These are phyloP conservation scores for Sporobolomyces roseus DNA, from an alignment of 768 basidiomycete species.

Conservation along the genomic window DNA sequence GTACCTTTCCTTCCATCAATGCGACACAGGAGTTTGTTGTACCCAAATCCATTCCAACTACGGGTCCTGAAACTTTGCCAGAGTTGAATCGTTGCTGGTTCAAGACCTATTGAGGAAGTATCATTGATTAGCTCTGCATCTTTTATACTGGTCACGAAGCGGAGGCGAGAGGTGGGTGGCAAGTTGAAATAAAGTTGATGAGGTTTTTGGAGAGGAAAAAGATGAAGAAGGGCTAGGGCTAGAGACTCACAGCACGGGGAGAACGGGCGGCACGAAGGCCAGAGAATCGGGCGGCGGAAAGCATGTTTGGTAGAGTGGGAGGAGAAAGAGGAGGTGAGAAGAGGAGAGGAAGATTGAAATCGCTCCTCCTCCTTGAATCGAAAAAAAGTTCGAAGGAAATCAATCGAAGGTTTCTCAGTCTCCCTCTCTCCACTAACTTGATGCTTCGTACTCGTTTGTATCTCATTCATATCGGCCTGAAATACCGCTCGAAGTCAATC, in stretches of 20 bases:
- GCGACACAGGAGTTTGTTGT: constrained; percentile 43
- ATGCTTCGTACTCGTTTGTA: no score
- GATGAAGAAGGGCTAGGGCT: background rate
- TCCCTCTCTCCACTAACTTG: background rate
- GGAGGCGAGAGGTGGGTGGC: no score
- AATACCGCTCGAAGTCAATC: background rate
- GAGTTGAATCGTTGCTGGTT: constrained; percentile 40
- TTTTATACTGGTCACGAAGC: no score
- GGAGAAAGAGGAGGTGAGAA: background rate
- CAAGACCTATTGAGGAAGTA: constrained; percentile 7
- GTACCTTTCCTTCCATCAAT: constrained; percentile 47
- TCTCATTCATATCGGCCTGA: no score
- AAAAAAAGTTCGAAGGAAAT: background rate
- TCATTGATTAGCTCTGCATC: background rate
- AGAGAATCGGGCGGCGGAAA: constrained; percentile 39
- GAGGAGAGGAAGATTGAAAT: background rate
- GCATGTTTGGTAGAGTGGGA: constrained; percentile 18
- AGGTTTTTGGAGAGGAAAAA: background rate
- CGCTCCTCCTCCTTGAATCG: no score
- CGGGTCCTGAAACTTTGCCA: constrained; percentile 41
- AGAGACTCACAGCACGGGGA: constrained; percentile 31
- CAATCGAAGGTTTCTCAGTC: background rate
- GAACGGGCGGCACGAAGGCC: constrained; percentile 36
- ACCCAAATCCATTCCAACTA: constrained; percentile 41
- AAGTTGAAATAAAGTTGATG: no score